Evolutionary conservation across 441 rosid genomes (phyloP), one percentile per base, ranked within the genome.

Genomic region (Aquilaria agallochum): DNA sequence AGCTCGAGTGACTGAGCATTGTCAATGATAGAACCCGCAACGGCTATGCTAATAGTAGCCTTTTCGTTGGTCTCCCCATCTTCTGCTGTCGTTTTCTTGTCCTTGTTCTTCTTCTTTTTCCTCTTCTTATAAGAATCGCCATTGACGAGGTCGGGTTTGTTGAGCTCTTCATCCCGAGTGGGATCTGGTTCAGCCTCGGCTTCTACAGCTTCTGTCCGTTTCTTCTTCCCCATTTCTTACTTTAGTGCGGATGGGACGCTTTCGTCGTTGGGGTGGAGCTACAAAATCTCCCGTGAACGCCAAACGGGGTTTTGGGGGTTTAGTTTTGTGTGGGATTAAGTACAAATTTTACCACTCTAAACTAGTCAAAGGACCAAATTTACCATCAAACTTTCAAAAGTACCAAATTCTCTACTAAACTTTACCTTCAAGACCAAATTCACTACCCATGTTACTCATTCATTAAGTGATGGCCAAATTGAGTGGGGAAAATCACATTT

Each of bases 1-100:
- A 92, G 96, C 66, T 89, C 99, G 53, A 88, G 87, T 47, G 99
- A 95, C 57, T 95, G 98, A 68, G 99, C 72, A 78, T 95, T 95
- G 74, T 85, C 78, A 70, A 95, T 85, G 83, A 95, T 92, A 73
- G 99, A 95, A 56, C 95, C 99, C 44, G 99, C 82, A 20, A 95
- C 69, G 31, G 97, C 98, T 59, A 95, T 75, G 72, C 86, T 92
- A 36, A 95, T 82, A 3, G 95, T 95, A 4, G 95, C 81, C 55
- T 64, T 32, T 55, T 67, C 78, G 40, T 70, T 75, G 53, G 63
- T n/a, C 58, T 72, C 65, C 14, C 9, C 54, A 47, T 66, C 76
- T 49, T 55, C 59, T 40, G 54, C 58, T 2, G 66, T 58, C 50
- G 67, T 67, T 53, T 55, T 69, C 54, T 47, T 59, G 36, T 59